These are phyloP conservation scores for Lavandula angustifolia DNA, from an alignment of 257 asterid species.

Conservation along the genomic window DNA sequence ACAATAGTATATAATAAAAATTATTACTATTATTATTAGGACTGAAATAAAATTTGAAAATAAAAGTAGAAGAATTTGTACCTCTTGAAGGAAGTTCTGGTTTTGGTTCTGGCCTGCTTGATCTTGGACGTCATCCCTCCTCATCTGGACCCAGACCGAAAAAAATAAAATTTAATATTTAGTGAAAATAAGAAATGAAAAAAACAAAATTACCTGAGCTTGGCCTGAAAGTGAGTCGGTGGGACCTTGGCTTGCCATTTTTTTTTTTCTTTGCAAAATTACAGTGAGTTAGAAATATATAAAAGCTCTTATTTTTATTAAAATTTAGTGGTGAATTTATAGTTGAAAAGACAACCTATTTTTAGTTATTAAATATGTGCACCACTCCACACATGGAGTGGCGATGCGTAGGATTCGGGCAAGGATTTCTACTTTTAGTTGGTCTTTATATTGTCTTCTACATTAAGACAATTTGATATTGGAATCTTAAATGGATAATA, in stretches of 20 bases:
- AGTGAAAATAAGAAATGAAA: neutral
- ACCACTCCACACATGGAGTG: conserved; percentile 41
- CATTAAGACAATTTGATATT: too few relatives aligned
- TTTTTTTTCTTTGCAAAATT: neutral
- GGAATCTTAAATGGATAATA: too few relatives aligned
- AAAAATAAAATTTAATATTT: neutral
- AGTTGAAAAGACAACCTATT: neutral
- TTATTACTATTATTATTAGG: too few relatives aligned
- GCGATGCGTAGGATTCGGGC: conserved; percentile 23
- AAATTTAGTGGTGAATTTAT: conserved; percentile 29
- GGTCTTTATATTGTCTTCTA: too few relatives aligned
- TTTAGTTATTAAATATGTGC: conserved; percentile 26
- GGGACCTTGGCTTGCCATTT: conserved; percentile 56
- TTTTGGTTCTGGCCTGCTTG: conserved; percentile 25
- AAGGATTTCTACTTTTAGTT: neutral
- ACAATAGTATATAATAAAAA: too few relatives aligned
- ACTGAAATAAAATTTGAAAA: too few relatives aligned
- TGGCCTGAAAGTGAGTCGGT: conserved; percentile 44
- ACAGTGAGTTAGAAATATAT: neutral
- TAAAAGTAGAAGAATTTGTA: conserved; percentile 22
- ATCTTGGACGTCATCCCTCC: conserved; percentile 41
- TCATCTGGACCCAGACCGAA: conserved; percentile 42
- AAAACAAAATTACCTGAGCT: conserved; percentile 50
- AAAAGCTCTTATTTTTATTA: neutral
- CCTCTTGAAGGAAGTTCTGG: conserved; percentile 62